These are phyloP conservation scores for Globisporangium heterothallicum DNA, from an alignment of 352 stramenopile species.

Conservation along the genomic window DNA sequence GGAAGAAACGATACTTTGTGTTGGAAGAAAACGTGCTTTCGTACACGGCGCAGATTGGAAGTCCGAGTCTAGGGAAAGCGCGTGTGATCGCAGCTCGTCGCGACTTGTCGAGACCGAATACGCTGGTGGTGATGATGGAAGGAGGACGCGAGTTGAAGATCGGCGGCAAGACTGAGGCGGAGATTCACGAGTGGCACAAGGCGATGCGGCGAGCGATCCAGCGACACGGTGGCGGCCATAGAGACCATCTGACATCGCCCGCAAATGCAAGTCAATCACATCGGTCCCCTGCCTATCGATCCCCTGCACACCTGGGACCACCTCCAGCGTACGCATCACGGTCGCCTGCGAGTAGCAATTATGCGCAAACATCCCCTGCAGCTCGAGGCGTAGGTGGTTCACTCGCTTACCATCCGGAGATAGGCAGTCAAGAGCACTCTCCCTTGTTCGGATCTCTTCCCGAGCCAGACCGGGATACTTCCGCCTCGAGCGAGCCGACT, in stretches of 20 bases:
- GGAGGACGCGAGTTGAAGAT: conserved; percentile 62
- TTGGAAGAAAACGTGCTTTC: conserved; percentile 52
- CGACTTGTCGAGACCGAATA: conserved; percentile 55
- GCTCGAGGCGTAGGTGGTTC: background rate
- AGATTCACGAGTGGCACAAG: conserved; percentile 72
- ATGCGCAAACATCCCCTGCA: conserved; percentile 1
- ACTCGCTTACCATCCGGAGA: background rate
- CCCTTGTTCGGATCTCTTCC: conserved; percentile 12
- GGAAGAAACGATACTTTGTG: conserved; percentile 74
- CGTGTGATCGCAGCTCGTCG: conserved; percentile 49
- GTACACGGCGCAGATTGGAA: conserved; percentile 53
- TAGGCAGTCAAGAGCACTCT: conserved; percentile 6
- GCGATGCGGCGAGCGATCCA: conserved; percentile 40
- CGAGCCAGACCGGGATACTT: background rate
- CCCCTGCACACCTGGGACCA: conserved; percentile 1
- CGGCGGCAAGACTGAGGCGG: conserved; percentile 50
- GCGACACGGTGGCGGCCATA: conserved; percentile 26
- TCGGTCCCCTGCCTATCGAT: background rate
- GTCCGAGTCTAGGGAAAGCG: conserved; percentile 38
- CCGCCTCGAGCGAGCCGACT: background rate
- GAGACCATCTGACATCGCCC: conserved; percentile 1
- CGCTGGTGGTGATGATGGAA: conserved; percentile 57
- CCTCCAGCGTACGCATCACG: background rate
- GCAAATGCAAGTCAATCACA: background rate
- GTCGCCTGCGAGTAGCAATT: background rate